Evolutionary conservation across 129 eudicot genomes (phyloP), one percentile per base, ranked within the genome.

Genomic region (Gnaphalium uliginosum): DNA sequence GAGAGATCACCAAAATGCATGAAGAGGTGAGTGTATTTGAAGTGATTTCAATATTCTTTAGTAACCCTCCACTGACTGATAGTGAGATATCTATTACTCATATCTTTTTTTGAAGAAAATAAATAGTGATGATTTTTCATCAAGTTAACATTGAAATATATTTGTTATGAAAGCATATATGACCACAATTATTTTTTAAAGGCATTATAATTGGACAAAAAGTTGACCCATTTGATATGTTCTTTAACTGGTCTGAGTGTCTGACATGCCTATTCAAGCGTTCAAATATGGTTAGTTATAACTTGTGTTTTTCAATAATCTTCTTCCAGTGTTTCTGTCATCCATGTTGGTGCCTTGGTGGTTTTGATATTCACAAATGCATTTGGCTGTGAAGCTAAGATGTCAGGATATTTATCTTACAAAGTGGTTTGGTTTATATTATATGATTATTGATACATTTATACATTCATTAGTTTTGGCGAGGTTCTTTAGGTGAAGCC

Each of bases 1-100:
- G 97, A 57, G 97, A 94, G 87, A 89, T 94, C 76, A 91, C 99
- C 81, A 94, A 94, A 92, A 71, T 94, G 67, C 96, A 94, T 80
- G 99, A 94, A 86, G 89, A 94, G 92, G 99, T 93, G 58, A 26
- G 81, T 76, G 59, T 51, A 32, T 32, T 26, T 66, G 25, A 41
- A 66, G 25, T 32, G 41, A 15, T 64, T 8, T 33, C 26, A 69
- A 23, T 69, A 15, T 24, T 24, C 19, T 30, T 6, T 37, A 17
- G 64, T 64, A 5, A 57, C 27, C 25, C 8, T 37, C 14, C 15
- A 15, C 25, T 58, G 32, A 69, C 63, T 4, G 25, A 62, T 1
- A 26, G 17, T 58, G 17, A 56, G 8, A 57, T 41, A 19, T 69
- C 15, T 33, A 37, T 23, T n/a, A n/a, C n/a, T n/a, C n/a, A n/a